Base-by-base conservation (phyloP, 2,329 filamentous ascomycete genomes). In the Xylariaceae sp. region DNA sequence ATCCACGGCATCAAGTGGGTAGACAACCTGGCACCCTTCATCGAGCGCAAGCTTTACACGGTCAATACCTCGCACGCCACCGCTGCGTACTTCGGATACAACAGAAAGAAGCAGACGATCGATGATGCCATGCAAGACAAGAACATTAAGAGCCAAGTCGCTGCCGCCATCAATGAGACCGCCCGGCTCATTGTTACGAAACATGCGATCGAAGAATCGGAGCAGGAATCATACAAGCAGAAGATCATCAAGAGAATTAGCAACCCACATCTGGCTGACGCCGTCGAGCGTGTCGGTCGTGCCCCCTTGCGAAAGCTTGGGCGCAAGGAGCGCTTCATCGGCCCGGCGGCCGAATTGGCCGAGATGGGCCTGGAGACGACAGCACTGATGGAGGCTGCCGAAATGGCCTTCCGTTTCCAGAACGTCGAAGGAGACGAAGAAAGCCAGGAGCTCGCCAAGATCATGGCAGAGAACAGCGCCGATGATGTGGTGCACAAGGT, bases 21-120 rank as follows among this genome's bases (percentile, higher is more conserved):
- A 57, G 87, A 91, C 63, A 83, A 98, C 77, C 86, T 99, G 26
- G 84, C 88, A 71, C 95, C 95, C 55, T 99, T 93, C 80, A 98
- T 99, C 70, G 95, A 99, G 86, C 93, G 95, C 76, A 99, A 99
- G 85, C 88, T 99, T 63, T 99, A 93, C 83, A 99, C 95, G 20
- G 93, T 99, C 83, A 99, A 99, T 85, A 99, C 95, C 20, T 90
- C 92, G 53, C 95, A 99, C 73, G 95, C 95, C 57, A 96, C 93
- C 7, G 93, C 93, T 19, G 93, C 95, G 57, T 98, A 98, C 84
- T 93, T 95, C 75, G 93, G 93, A 52, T 90, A 96, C 83, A 84
- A 92, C 78, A 84, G 87, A 64, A 87, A 90, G 71, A 93, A 96
- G 82, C 82, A 85, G 70, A 96, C 89, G 58, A 91, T 99, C 65